Base-by-base conservation (phyloP, 2,329 filamentous ascomycete genomes). In the Helminthosporium solani region DNA sequence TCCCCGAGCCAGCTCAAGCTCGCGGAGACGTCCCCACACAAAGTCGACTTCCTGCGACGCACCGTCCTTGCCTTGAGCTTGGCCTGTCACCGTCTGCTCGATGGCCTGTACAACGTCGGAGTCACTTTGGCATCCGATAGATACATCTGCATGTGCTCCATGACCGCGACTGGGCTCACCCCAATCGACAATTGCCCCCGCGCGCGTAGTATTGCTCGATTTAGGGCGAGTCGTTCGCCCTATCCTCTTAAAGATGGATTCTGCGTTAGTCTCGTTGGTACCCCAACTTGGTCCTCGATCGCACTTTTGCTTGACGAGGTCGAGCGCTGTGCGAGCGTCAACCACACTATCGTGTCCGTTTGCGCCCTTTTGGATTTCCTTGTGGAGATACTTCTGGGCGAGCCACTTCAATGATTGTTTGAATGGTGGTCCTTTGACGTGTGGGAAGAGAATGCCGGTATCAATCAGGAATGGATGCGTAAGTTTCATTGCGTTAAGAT, bases 381-480 rank as follows among this genome's bases (percentile, higher is more conserved):
- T 86, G 41, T 80, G 81, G 15, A 97, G 80, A 60, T 92, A 95
- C 64, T 92, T 94, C 56, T 92, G 85, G 0, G 87, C 80, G 2
- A 99, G 82, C 78, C 84, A 97, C 72, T 95, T 96, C 44, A 99
- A 79, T 2, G 88, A 90, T 33, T 89, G 90, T 67, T 95, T 97
- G 52, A 95, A 79, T 0, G 92, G 92, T 1, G 90, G 86, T 0
- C 94, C 94, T 28, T 90, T 86, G 8, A 90, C 87, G 66, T 99
- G 94, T 1, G 92, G 91, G 66, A 88, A 99, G 42, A 96, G 79
- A 28, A 97, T 80, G 11, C 89, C 84, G 0, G 94, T 97, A 70
- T 99, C 94, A 64, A 96, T 83, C 57, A 99, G 85, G 73, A 91
- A 96, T 0, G 94, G 94, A 66, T 97, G 94, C 0, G 89, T 87